These are phyloP conservation scores for Lipomyces chichibuensis DNA, from an alignment of 805 yeast species.

Conservation along the genomic window DNA sequence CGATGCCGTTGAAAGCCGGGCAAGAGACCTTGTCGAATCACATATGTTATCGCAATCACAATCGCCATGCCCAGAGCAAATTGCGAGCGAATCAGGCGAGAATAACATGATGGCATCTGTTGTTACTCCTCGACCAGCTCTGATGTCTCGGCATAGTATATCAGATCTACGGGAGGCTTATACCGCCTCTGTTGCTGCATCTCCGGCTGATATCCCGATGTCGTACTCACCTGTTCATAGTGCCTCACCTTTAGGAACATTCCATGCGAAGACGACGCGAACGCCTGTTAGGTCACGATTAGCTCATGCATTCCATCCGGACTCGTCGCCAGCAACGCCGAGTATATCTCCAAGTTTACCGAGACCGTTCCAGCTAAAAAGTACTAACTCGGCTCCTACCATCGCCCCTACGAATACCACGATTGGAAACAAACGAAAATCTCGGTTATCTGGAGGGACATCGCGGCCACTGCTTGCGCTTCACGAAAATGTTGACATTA, in stretches of 20 bases:
- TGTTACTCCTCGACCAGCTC: constrained; percentile 30
- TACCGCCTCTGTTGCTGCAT: constrained; percentile 13
- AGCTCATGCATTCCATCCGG: background rate
- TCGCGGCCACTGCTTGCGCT: constrained; percentile 31
- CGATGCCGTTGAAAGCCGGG: constrained; percentile 36
- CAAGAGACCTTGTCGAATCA: constrained; percentile 41
- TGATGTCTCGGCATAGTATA: constrained; percentile 34
- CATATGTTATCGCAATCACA: constrained; percentile 35
- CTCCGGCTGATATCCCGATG: constrained; percentile 43
- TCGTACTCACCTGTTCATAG: constrained; percentile 34
- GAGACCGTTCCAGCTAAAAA: background rate
- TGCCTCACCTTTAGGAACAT: constrained; percentile 34
- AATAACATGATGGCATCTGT: background rate
- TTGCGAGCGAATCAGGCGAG: constrained; percentile 2
- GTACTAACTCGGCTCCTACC: constrained; percentile 13
- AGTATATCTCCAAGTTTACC: constrained; percentile 13
- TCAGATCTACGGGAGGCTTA: constrained; percentile 38
- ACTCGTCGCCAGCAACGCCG: constrained; percentile 17
- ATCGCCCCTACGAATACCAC: constrained; percentile 4
- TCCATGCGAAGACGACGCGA: constrained; percentile 27
- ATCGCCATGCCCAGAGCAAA: constrained; percentile 3
- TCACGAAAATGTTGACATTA: constrained; percentile 23
- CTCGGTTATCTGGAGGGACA: constrained; percentile 23
- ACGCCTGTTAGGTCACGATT: constrained; percentile 28
- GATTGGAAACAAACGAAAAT: constrained; percentile 6